phyloP scores from a whole-genome alignment of 1,139 yeast species.

The Yamadazyma buinensis region DNA sequence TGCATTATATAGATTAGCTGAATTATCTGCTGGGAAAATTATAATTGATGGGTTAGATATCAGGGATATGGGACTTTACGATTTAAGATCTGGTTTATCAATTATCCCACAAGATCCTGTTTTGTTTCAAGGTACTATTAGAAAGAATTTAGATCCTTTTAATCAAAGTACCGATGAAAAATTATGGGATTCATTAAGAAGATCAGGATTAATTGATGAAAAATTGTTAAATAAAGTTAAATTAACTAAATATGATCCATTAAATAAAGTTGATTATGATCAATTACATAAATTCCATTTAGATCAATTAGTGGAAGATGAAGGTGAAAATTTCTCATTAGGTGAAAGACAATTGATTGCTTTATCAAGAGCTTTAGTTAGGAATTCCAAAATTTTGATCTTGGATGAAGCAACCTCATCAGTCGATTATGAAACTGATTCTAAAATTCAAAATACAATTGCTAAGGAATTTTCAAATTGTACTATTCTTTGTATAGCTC shows the following conservation, averaged over 20 bases:
- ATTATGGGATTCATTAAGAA: conserved; percentile 52
- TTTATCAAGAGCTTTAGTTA: conserved; percentile 39
- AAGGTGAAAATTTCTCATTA: conserved; percentile 36
- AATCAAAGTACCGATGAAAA: conserved; percentile 45
- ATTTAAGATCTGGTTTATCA: conserved; percentile 56
- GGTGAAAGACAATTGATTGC: conserved; percentile 42
- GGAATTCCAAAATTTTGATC: conserved; percentile 34
- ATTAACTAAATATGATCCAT: conserved; percentile 8
- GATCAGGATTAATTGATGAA: conserved; percentile 56
- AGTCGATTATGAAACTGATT: conserved; percentile 42
- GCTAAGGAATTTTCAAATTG: conserved; percentile 31
- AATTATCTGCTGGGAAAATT: conserved; percentile 78
- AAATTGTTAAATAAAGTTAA: conserved; percentile 40
- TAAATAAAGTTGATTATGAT: conserved; percentile 35
- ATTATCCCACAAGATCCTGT: conserved; percentile 83
- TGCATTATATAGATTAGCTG: conserved; percentile 86
- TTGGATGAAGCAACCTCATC: conserved; percentile 43
- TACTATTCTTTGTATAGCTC: conserved; percentile 36
- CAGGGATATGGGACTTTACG: conserved; percentile 52
- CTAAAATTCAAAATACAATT: conserved; percentile 36
- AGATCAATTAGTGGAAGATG: conserved; percentile 37
- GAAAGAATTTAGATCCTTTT: conserved; percentile 69
- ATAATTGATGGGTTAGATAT: conserved; percentile 85
- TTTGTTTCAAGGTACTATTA: conserved; percentile 60
- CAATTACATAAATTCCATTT: conserved; percentile 27